phyloP scores from a whole-genome alignment of 2,329 filamentous ascomycete species.

The Ophiostoma perfectum region DNA sequence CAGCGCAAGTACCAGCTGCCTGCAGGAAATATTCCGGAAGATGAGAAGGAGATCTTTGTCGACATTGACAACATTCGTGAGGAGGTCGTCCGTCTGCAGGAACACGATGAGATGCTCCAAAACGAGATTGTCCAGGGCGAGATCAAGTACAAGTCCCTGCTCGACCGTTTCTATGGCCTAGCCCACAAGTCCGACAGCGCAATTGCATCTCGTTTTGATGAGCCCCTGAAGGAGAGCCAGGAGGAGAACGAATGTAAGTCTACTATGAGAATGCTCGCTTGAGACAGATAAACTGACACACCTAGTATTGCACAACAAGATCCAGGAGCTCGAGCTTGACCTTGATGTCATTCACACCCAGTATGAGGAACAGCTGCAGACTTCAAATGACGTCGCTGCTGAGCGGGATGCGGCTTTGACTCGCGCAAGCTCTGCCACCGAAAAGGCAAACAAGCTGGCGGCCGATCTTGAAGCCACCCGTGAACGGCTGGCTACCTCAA shows the following conservation, averaged over 20 bases:
- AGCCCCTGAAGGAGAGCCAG: constrained; percentile 19
- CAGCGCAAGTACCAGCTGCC: constrained; percentile 24
- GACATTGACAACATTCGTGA: constrained; percentile 35
- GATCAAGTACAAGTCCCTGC: constrained; percentile 25
- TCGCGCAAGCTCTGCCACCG: constrained; percentile 15
- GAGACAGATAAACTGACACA: not conserved
- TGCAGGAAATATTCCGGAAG: constrained; percentile 21
- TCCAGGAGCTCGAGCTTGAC: constrained; percentile 24
- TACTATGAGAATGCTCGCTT: not conserved
- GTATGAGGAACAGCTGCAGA: constrained; percentile 21
- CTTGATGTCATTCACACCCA: constrained; percentile 22
- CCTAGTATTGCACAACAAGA: constrained; percentile 20
- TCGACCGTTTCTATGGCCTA: constrained; percentile 24
- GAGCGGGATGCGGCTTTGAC: constrained; percentile 23
- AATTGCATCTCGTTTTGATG: constrained; percentile 17
- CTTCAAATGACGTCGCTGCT: not conserved
- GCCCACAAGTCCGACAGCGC: constrained; percentile 22
- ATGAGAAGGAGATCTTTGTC: constrained; percentile 30
- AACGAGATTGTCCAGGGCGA: constrained; percentile 27
- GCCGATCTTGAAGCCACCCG: constrained; percentile 22
- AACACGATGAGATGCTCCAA: constrained; percentile 29
- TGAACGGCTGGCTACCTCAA: constrained; percentile 16
- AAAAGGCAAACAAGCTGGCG: constrained; percentile 18
- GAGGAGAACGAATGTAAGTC: constrained; percentile 20
- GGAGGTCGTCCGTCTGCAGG: constrained; percentile 30